Base-by-base conservation (phyloP, 1,284 basidiomycete species). In the Cryptococcus floricola region DNA sequence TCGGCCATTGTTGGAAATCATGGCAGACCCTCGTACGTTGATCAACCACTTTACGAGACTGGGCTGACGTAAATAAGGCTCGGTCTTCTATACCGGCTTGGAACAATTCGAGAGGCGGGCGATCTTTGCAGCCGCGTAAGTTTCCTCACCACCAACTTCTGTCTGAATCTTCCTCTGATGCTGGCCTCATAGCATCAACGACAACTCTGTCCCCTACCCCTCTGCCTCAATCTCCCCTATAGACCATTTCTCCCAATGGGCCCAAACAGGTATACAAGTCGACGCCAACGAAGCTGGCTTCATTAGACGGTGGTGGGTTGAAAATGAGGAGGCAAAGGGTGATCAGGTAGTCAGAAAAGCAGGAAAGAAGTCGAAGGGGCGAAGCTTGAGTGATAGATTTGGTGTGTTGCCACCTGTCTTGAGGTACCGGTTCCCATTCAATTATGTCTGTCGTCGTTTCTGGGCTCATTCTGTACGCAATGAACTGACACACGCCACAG, bases 111-210 rank as follows among this genome's bases (percentile, higher is more conserved):
- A 83, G 27, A 79, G 85, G 39, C 80, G 92, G 44, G 80, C 85
- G 55, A 83, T 97, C 57, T 96, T 91, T 65, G 92, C 90, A 9
- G 95, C 94, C 75, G 83, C 86, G 85, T 87, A 62, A 63, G 84
- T 79, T 50, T 34, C 41, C 13, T 19, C 27, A 34, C 31, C 1
- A 8, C 10, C 31, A 34, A 6, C 3, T 1, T 1, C 10, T 10
- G 31, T 34, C 31, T 3, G 31, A 34, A 6, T 8, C 31, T 34
- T 5, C 1, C 31, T 34, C 31, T 34, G 38, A 12, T 5, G 3
- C 16, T 39, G 23, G 37, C 23, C 58, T 83, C 5, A n/a, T 16
- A 34, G 42, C 2, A 77, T 90, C 39, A 85, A 88, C 63, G 90
- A 92, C 67, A 58, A 80, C 8, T 91, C 91, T 2, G 91, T 94